Conservation (phyloP, 345 rosid genomes). For the Ricinus communis region DNA sequence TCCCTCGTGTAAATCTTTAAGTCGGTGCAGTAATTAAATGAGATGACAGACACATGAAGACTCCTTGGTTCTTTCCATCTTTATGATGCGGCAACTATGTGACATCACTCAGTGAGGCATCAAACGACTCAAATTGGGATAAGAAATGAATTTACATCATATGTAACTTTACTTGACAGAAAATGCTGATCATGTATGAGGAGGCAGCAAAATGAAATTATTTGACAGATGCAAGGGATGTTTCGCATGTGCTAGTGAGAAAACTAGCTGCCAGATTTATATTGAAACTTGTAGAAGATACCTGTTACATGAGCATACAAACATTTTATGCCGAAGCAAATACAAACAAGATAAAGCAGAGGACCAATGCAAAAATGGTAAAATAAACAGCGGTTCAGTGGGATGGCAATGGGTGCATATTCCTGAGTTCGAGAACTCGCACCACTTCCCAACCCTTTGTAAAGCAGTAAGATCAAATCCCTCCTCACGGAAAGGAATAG, state of each 20-base stretch:
- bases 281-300: background rate
- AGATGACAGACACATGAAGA: too few relatives aligned
- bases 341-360: conserved; percentile 7
- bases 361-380: conserved; percentile 11
- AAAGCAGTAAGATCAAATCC: conserved; percentile 11
- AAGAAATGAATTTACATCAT: too few relatives aligned
- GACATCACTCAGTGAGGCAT: too few relatives aligned
- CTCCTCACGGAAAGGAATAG: conserved; percentile 10
- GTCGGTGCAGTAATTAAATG: too few relatives aligned
- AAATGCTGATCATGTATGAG: conserved; percentile 10
- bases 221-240: too few relatives aligned
- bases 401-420: background rate
- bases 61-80: too few relatives aligned
- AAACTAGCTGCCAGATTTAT: background rate
- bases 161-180: background rate
- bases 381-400: background rate
- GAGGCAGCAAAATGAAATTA: background rate
- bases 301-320: background rate
- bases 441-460: conserved; percentile 2
- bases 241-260: background rate
- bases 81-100: too few relatives aligned
- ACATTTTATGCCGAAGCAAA: background rate
- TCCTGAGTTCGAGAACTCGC: conserved; percentile 1
- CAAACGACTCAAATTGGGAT: too few relatives aligned
- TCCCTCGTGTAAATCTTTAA: too few relatives aligned